Base-by-base conservation (phyloP, 805 yeast species). In the Saturnispora bothae region DNA sequence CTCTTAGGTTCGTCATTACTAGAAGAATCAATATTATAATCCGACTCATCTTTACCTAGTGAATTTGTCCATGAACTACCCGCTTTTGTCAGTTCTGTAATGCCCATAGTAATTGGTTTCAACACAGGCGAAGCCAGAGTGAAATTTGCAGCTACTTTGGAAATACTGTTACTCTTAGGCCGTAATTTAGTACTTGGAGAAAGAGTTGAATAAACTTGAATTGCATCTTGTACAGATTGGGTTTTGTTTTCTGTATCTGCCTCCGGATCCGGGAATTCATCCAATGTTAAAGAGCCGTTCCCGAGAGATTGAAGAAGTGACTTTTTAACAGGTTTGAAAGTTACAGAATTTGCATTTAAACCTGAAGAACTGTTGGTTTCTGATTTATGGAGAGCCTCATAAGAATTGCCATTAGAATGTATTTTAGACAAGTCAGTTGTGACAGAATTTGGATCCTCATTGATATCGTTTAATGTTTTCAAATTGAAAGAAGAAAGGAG, bases 291-390 rank as follows among this genome's bases (percentile, higher is more conserved):
- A 19, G 63, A 59, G 2, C 78, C 78, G 31, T 61, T 54, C 2
- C 78, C 78, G 34, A 73, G 40, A 0, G 76, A 63, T 39, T 60
- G 64, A 18, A 71, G 43, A 0, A 73, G 66, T 3, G 73, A 59
- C 29, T 65, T 65, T 33, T 70, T 58, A 4, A 73, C 54, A 0
- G 75, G 66, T 39, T 59, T 66, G 46, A 73, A 73, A 22, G 61
- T 66, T 16, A 73, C 67, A 20, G 38, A 23, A 18, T 36, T 14
- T 14, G 34, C 34, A 3, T 8, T 31, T 8, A 10, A 8, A 12
- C 42, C 8, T 2, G 43, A 30, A 2, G 57, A 37, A 5, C 17
- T 17, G 14, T 31, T 31, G 4, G 40, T 29, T 9, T 18, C n/a
- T 17, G 12, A 25, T 14, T 20, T 30, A 12, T 12, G 14, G 5